Conservation (phyloP, 345 rosid species). For the Melastoma malabathricum region DNA sequence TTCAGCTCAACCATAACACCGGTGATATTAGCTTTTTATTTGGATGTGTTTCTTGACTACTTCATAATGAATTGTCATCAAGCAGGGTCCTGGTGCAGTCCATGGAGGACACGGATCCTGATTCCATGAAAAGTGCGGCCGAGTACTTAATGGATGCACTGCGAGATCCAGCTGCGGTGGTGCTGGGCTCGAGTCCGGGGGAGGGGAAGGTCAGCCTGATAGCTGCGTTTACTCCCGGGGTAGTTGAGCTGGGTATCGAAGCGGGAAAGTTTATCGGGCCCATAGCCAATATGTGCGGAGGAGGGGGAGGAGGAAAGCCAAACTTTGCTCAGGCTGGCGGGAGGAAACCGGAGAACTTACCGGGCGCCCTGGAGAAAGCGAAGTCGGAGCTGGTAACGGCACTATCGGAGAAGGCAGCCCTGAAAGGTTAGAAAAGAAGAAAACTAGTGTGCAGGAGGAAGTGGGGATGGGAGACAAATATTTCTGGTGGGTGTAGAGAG, state of each 20-base stretch:
- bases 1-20: no score
- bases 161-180: constrained; percentile 69
- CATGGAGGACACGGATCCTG: constrained; percentile 74
- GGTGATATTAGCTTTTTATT: no score
- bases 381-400: constrained; percentile 40
- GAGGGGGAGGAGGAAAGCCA: constrained; percentile 94
- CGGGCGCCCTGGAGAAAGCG: constrained; percentile 64
- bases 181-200: constrained; percentile 73
- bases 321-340: constrained; percentile 98
- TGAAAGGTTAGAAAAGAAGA: not conserved
- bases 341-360: constrained; percentile 62
- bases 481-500: no score
- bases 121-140: constrained; percentile 73
- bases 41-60: no score
- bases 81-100: constrained; percentile 71
- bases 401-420: constrained; percentile 42
- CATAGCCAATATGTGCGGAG: constrained; percentile 73
- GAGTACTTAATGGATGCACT: constrained; percentile 52
- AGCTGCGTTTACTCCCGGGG: constrained; percentile 70
- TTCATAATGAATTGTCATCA: no score
- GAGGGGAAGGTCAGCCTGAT: constrained; percentile 87
- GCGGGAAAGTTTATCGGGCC: constrained; percentile 88
- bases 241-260: constrained; percentile 60
- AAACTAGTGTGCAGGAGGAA: no score
- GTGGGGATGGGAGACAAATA: no score